phyloP scores from a whole-genome alignment of 768 basidiomycete species.

The Phallus indusiatus region DNA sequence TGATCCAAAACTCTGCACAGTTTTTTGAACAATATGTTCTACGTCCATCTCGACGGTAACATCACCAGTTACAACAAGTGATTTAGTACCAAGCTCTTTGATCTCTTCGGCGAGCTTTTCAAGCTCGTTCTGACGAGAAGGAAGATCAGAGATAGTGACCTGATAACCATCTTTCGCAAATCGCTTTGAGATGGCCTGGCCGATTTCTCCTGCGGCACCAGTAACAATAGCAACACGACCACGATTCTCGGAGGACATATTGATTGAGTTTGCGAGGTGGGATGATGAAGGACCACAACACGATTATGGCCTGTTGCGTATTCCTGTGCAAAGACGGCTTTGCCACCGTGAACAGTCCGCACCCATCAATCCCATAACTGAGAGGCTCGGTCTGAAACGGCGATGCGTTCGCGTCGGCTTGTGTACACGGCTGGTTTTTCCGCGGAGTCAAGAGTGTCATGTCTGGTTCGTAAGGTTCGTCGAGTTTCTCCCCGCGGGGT shows the following conservation, averaged over 20 bases:
- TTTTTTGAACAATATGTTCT: slow-evolving; percentile 1
- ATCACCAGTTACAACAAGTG: slow-evolving; percentile 5
- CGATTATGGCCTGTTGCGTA: too few species aligned
- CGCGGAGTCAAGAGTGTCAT: too few species aligned
- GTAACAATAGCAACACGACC: slow-evolving; percentile 2
- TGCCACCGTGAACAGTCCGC: too few species aligned
- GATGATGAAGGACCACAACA: background rate
- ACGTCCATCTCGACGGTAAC: slow-evolving; percentile 3
- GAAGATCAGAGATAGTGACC: background rate
- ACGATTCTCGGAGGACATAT: background rate
- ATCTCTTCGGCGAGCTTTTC: background rate
- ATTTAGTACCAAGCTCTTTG: background rate
- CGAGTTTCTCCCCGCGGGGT: too few species aligned
- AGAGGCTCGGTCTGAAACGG: too few species aligned
- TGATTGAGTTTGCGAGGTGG: background rate
- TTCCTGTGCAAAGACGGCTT: too few species aligned
- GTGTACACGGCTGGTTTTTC: too few species aligned
- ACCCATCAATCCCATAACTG: too few species aligned
- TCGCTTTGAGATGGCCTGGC: background rate
- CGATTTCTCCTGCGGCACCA: slow-evolving; percentile 7
- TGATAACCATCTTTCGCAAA: slow-evolving; percentile 5
- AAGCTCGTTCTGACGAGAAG: background rate
- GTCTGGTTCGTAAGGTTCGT: too few species aligned
- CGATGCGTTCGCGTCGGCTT: too few species aligned
- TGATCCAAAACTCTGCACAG: slow-evolving; percentile 1